These are phyloP conservation scores for Ceratobasidium sp. DNA, from an alignment of 1,284 basidiomycete species.

Conservation along the genomic window DNA sequence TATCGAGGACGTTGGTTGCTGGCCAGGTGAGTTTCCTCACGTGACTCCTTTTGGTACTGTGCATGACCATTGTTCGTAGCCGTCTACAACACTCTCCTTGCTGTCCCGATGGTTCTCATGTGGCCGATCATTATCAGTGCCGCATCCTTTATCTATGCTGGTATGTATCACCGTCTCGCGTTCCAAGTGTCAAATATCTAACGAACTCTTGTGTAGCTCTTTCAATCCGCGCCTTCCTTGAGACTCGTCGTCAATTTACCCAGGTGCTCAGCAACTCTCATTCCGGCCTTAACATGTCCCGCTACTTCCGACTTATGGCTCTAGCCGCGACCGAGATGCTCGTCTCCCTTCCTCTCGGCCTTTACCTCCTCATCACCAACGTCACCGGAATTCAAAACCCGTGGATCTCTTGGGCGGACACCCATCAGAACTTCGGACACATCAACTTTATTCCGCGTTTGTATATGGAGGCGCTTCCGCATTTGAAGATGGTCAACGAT, in stretches of 20 bases:
- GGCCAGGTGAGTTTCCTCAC: constrained; percentile 5
- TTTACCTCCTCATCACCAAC: constrained; percentile 13
- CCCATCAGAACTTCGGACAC: constrained; percentile 58
- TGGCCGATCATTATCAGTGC: constrained; percentile 17
- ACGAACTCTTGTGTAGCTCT: constrained; percentile 13
- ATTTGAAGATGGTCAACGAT: neutral
- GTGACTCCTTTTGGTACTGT: neutral
- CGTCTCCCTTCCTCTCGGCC: constrained; percentile 12
- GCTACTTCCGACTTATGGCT: constrained; percentile 39
- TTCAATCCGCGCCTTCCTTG: constrained; percentile 32
- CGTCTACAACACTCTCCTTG: neutral
- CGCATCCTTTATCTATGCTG: constrained; percentile 22
- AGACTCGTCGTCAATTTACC: constrained; percentile 41
- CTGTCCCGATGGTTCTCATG: neutral
- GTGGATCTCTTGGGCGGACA: constrained; percentile 69
- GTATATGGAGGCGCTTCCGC: neutral
- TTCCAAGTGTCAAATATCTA: neutral
- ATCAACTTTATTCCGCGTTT: neutral
- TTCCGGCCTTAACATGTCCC: constrained; percentile 7
- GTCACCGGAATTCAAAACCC: constrained; percentile 54
- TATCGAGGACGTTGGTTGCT: constrained; percentile 47
- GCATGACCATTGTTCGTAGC: neutral
- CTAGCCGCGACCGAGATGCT: constrained; percentile 26
- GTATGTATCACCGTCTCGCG: neutral
- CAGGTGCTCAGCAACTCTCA: neutral